These are phyloP conservation scores for Ophiostoma ulmi DNA, from an alignment of 2,329 filamentous ascomycete species.

Conservation along the genomic window DNA sequence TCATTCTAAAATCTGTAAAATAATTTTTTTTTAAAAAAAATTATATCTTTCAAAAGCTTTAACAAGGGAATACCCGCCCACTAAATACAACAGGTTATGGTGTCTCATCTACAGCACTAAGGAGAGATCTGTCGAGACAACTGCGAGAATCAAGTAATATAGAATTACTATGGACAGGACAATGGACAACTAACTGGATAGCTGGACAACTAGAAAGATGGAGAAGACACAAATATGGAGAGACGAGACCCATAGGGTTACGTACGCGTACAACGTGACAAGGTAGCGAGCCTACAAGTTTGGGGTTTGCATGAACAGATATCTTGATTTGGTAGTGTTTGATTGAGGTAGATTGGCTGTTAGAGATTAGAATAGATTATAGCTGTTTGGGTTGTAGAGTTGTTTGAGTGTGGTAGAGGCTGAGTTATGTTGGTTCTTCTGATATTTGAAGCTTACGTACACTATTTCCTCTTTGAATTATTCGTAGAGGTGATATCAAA, in stretches of 20 bases:
- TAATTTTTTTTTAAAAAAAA: no score
- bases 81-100: not conserved
- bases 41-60: not conserved
- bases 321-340: not conserved
- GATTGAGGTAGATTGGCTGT: not conserved
- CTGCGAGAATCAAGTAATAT: not conserved
- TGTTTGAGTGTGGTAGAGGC: no score
- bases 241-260: not conserved
- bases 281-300: not conserved
- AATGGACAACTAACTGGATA: not conserved
- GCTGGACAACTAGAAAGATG: not conserved
- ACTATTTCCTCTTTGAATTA: no score
- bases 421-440: no score
- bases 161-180: not conserved
- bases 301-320: not conserved
- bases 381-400: not conserved
- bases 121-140: not conserved
- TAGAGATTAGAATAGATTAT: not conserved
- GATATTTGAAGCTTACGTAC: no score
- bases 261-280: not conserved
- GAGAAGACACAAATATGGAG: not conserved
- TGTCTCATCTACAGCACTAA: conserved; percentile 2
- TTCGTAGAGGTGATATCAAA: no score
- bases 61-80: not conserved
- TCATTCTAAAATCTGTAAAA: no score